Base-by-base conservation (phyloP, 1,284 basidiomycete species). In the Sanghuangporus weigelae region DNA sequence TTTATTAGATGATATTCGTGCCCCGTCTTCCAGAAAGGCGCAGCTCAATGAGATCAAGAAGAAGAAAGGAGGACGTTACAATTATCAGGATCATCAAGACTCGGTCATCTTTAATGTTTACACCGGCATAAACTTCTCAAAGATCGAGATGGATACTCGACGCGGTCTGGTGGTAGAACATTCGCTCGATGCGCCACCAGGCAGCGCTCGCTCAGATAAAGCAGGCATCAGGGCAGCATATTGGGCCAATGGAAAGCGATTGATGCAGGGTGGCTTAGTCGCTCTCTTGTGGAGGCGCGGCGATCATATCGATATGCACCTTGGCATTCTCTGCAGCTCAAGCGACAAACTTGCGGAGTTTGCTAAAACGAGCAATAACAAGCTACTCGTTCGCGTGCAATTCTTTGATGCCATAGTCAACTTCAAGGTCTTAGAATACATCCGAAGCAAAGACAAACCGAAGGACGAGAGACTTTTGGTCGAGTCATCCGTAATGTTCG, bases 401-500 rank as follows among this genome's bases (percentile, higher is more conserved):
- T 86, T 87, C 69, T 84, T 86, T 60, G 82, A 86, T 68, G 70
- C 77, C 0, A 70, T 72, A 2, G 70, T 83, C 0, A 78, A 84
- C 66, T 67, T 82, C 16, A 75, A 77, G 7, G 78, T 81, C 39
- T 70, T 84, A 1, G 73, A 77, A 38, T 70, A 74, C 26, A 66
- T 83, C 21, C 70, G 68, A 51, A 68, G 60, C 12, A 57, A 65
- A 8, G 16, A 51, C 53, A 3, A 65, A 68, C 50, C 54, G 12
- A 57, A 62, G 39, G 59, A 67, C 2, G 67, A 65, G 2, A 60
- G 68, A 54, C 53, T 86, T 2, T 73, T 87, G 8, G 72, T 87
- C n/a, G 87, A 89, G 66, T 77, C 80, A 0, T 78, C 82, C 0
- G 79, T 87, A 48, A 77, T 89, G 77, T 87, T 81, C 61, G 85